Conservation (phyloP, 129 eudicot genomes). For the Arctium minus region DNA sequence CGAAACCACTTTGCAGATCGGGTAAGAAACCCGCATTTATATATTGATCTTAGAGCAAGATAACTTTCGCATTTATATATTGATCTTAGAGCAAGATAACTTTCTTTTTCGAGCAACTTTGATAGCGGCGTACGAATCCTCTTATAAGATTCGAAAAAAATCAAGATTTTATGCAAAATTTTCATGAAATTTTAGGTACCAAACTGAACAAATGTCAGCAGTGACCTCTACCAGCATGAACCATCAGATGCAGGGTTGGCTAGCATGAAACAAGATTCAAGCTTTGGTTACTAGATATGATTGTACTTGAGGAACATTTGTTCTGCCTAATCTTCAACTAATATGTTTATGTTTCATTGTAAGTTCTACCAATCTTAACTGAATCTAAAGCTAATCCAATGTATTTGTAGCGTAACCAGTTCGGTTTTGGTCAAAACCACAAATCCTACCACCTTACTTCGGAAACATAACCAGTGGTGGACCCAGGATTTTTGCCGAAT, state of each 20-base stretch:
- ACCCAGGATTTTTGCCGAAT: too few relatives aligned
- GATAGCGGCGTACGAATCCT: background rate
- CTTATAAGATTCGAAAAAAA: background rate
- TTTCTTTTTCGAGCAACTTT: background rate
- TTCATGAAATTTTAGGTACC: constrained; percentile 25
- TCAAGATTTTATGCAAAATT: background rate
- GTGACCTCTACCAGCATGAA: constrained; percentile 35
- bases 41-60: background rate
- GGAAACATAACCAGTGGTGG: too few relatives aligned
- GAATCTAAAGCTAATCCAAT: constrained; percentile 4
- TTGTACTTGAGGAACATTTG: background rate
- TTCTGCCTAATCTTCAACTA: constrained; percentile 10
- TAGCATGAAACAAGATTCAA: constrained; percentile 29
- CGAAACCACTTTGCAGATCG: constrained; percentile 52
- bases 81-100: background rate
- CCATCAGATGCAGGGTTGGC: constrained; percentile 45
- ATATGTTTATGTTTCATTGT: constrained; percentile 19
- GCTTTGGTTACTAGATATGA: constrained; percentile 5
- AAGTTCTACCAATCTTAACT: constrained; percentile 6
- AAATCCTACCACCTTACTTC: background rate
- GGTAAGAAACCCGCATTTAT: constrained; percentile 21
- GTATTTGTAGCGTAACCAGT: constrained; percentile 2
- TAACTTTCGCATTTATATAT: background rate
- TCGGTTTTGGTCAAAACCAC: background rate
- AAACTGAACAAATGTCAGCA: constrained; percentile 36